Conservation (phyloP, 2,329 filamentous ascomycete species). For the Aspergillus awamori region DNA sequence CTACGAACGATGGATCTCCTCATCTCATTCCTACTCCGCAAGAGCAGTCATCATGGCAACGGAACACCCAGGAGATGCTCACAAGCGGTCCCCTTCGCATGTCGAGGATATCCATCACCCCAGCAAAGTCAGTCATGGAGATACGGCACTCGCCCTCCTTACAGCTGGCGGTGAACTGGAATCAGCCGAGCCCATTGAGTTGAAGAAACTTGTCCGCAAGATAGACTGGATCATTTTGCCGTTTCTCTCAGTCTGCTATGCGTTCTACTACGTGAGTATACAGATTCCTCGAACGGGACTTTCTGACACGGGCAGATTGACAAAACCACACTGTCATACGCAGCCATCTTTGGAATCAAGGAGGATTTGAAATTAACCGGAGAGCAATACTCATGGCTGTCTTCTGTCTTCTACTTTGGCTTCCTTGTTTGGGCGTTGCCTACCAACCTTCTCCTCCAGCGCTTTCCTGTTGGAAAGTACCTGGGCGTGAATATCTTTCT, state of each 20-base stretch:
- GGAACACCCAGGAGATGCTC: background rate
- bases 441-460: conserved; percentile 30
- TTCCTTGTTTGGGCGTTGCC: conserved; percentile 38
- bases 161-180: background rate
- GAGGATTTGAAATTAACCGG: conserved; percentile 45
- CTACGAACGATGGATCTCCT: background rate
- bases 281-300: background rate
- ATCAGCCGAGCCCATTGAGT: background rate
- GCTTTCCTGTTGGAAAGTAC: conserved; percentile 21
- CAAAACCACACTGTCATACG: conserved; percentile 43
- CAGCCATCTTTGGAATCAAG: conserved; percentile 57
- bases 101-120: background rate
- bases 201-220: conserved; percentile 11
- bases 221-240: conserved; percentile 16
- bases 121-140: background rate
- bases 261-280: conserved; percentile 17
- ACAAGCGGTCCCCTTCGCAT: background rate
- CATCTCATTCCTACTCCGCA: background rate
- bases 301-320: background rate
- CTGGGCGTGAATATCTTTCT: conserved; percentile 18
- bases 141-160: conserved; percentile 4
- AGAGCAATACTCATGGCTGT: conserved; percentile 46
- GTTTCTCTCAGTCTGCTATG: conserved; percentile 14
- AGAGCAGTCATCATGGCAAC: background rate
- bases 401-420: conserved; percentile 48